Base-by-base conservation (phyloP, 2,329 filamentous ascomycete genomes). In the Paraphoma sp. region DNA sequence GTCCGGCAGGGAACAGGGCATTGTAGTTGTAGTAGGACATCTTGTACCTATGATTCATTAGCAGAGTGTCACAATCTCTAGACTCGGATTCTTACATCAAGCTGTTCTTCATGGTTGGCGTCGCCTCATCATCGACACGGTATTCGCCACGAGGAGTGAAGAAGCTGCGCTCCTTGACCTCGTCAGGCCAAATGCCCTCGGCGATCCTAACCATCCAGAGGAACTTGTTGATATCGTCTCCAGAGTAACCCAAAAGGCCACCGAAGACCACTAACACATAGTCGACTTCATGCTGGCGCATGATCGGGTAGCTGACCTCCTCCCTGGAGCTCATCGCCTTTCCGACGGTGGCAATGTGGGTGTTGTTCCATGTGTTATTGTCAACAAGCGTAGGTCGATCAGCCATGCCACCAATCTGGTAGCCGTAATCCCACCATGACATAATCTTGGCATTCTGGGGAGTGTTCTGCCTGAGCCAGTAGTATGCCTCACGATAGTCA, bases 351-450 rank as follows among this genome's bases (percentile, higher is more conserved):
- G 95, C 95, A 79, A 99, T 99, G 78, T 99, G 95, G 7, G 95
- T 99, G 83, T 99, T 99, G 84, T 99, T 99, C 95, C 95, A 99
- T 2, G 95, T 99, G 82, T 99, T 99, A 84, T 99, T 99, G 83
- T 99, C 95, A 33, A 99, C 95, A 33, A 99, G 84, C 1, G 95
- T 99, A 33, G 95, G 95, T 52, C 95, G 87, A 78, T 99, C 95
- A 48, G 95, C 95, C 95, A 99, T 99, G 66, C 95, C 95, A 81
- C 95, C 95, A 78, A 99, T 99, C 81, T 99, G 95, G 82, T 99
- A 99, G 64, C 95, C 95, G 73, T 99, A 99, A 77, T 99, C 95
- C 95, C 95, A 99, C 95, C 95, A 99, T 1, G 93, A 95, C 94
- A 98, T 98, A 75, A 99, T 90, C 85, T 98, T 99, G 74, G 96